A percentile compares a stretch with the other conserved stretches of the same genome.
These are phyloP conservation scores for Geotrichum reessii DNA, from an alignment of 1,139 yeast genomes.

Conservation along the genomic window DNA sequence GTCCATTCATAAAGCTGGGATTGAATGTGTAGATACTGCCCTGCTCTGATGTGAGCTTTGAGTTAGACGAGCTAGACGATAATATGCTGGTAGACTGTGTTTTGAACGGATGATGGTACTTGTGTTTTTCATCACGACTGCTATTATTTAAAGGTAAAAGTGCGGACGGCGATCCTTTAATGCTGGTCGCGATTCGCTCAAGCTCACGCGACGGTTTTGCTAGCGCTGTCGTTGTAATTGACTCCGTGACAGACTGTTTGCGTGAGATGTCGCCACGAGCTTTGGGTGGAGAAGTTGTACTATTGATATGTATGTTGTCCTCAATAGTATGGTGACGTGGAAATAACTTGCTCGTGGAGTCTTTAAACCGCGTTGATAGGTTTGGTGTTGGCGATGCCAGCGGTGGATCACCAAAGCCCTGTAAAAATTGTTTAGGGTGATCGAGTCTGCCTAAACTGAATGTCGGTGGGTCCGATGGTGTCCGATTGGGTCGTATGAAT, in stretches of 20 bases:
- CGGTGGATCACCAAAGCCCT: neutral
- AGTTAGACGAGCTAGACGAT: constrained; percentile 47
- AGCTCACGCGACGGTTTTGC: constrained; percentile 42
- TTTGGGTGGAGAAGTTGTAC: constrained; percentile 24
- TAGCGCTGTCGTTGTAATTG: constrained; percentile 39
- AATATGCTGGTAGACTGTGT: constrained; percentile 38
- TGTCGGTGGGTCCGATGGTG: constrained; percentile 17
- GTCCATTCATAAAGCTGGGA: constrained; percentile 36
- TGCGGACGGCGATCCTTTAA: constrained; percentile 21
- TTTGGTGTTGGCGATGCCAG: neutral
- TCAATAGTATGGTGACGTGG: constrained; percentile 34
- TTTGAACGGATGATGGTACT: constrained; percentile 41
- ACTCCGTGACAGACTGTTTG: constrained; percentile 33
- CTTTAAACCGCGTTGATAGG: constrained; percentile 29
- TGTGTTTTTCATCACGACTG: constrained; percentile 21
- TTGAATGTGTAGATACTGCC: constrained; percentile 45
- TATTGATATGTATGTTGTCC: constrained; percentile 30
- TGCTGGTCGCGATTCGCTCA: constrained; percentile 39
- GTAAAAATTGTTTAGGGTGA: constrained; percentile 19
- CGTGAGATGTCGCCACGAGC: constrained; percentile 30
- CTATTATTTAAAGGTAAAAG: constrained; percentile 22
- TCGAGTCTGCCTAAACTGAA: neutral
- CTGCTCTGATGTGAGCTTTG: constrained; percentile 41
- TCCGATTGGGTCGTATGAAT: constrained; percentile 23
- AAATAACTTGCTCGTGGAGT: constrained; percentile 34